These are phyloP conservation scores for Styphnolobium japonicum DNA, from an alignment of 306 rosid genomes.

Conservation along the genomic window DNA sequence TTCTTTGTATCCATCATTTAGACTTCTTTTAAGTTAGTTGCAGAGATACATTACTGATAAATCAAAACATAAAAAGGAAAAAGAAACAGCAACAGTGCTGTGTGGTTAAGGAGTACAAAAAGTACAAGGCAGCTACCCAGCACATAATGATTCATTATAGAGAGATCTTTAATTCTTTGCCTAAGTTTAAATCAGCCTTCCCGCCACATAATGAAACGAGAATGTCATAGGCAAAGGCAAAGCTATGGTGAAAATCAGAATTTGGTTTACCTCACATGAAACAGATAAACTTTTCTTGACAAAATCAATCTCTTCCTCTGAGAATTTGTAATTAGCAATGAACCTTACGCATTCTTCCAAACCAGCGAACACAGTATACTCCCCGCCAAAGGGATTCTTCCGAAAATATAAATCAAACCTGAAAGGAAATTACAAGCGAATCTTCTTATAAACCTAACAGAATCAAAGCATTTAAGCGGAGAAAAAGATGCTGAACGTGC, in stretches of 20 bases:
- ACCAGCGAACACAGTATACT: constrained; percentile 82
- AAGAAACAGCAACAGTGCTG: neutral
- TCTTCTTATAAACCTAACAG: neutral
- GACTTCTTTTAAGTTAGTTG: neutral
- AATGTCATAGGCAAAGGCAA: neutral
- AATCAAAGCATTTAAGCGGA: neutral
- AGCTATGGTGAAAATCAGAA: neutral
- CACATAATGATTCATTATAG: neutral
- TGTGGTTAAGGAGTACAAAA: neutral
- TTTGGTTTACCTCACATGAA: constrained; percentile 62
- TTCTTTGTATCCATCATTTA: neutral
- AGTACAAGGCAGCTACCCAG: neutral
- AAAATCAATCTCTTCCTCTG: constrained; percentile 60
- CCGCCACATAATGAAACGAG: neutral
- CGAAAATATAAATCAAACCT: constrained; percentile 86
- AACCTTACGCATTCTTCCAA: constrained; percentile 78
- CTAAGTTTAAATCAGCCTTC: neutral
- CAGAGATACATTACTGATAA: neutral
- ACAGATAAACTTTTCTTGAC: constrained; percentile 53
- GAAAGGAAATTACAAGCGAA: constrained; percentile 23
- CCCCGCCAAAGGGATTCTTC: constrained; percentile 86
- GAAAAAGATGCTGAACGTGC: neutral
- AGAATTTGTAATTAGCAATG: constrained; percentile 62
- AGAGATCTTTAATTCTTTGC: neutral
- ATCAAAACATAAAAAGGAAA: neutral